Conservation (phyloP, 2,329 filamentous ascomycete genomes). For the Botrytis byssoidea region DNA sequence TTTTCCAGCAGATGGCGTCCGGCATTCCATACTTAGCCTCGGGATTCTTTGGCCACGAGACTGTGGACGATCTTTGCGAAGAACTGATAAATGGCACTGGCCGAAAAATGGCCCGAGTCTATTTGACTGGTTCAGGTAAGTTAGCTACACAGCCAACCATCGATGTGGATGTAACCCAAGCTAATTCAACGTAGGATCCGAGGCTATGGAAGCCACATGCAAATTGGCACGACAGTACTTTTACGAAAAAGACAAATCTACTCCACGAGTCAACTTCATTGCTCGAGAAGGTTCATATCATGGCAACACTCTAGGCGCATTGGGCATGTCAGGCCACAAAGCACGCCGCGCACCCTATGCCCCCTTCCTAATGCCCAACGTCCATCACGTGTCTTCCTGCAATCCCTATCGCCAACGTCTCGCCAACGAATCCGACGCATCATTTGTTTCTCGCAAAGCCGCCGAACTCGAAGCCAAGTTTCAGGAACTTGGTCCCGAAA, state of each 20-base stretch:
- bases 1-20: constrained; percentile 56
- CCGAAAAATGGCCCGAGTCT: constrained; percentile 52
- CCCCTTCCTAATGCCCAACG: constrained; percentile 53
- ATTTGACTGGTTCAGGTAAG: constrained; percentile 57
- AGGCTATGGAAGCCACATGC: constrained; percentile 66
- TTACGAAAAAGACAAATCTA: constrained; percentile 48
- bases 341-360: constrained; percentile 57
- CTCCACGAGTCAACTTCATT: constrained; percentile 59
- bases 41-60: constrained; percentile 54
- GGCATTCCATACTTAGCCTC: constrained; percentile 59
- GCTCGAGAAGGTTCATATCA: constrained; percentile 66
- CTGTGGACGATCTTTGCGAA: constrained; percentile 49
- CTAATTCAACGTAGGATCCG: constrained; percentile 50
- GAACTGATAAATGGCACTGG: constrained; percentile 43
- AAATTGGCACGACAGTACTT: constrained; percentile 69
- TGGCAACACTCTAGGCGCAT: constrained; percentile 63
- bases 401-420: constrained; percentile 59
- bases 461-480: constrained; percentile 64
- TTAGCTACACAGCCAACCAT: constrained; percentile 1
- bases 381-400: constrained; percentile 60
- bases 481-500: constrained; percentile 56
- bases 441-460: constrained; percentile 58
- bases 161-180: constrained; percentile 10
- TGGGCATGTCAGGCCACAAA: constrained; percentile 60
- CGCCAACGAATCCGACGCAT: constrained; percentile 49